Evolutionary conservation across 1,284 basidiomycete genomes (phyloP).

Genomic region (Cryptococcus jaspeensis): DNA sequence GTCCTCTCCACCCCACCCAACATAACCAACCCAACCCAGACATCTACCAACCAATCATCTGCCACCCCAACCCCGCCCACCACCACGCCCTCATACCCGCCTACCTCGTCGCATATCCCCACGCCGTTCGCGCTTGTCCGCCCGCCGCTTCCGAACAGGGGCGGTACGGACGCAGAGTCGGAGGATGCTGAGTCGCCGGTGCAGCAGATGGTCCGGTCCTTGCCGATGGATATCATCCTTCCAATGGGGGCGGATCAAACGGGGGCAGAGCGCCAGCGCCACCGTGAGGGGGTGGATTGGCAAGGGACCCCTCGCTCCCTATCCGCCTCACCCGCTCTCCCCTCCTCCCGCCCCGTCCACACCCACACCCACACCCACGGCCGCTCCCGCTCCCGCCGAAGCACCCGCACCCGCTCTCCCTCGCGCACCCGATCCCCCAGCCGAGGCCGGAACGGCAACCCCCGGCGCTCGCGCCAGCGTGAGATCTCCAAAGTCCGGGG

Average conservation of each 20-base stretch:
- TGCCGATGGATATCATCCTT: slow-evolving; percentile 46
- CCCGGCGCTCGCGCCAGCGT: slow-evolving; percentile 1
- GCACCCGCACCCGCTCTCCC: slow-evolving; percentile 1
- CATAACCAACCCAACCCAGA: too few relatives aligned
- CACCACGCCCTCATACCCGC: background rate
- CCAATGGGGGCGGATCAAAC: slow-evolving; percentile 19
- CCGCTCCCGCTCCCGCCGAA: background rate
- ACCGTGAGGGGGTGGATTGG: background rate
- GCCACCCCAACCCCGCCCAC: background rate
- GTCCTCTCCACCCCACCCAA: slow-evolving; percentile 16
- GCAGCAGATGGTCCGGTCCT: slow-evolving; percentile 38
- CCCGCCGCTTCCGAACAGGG: slow-evolving; percentile 1
- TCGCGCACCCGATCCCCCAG: slow-evolving; percentile 4
- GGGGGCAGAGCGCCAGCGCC: slow-evolving; percentile 21
- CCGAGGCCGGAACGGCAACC: background rate
- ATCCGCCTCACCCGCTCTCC: too few relatives aligned
- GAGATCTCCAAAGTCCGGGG: slow-evolving; percentile 1
- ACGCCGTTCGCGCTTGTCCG: background rate
- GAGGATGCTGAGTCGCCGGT: slow-evolving; percentile 20
- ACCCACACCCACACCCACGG: too few relatives aligned
- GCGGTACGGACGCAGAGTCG: slow-evolving; percentile 15
- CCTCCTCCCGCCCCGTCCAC: too few relatives aligned
- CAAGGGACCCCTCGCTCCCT: background rate
- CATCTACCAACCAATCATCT: background rate
- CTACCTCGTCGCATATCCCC: background rate